Evolutionary conservation across 2,329 filamentous ascomycete genomes (phyloP), one percentile per base, ranked within the genome.

Genomic region (Pseudogymnoascus sp.): DNA sequence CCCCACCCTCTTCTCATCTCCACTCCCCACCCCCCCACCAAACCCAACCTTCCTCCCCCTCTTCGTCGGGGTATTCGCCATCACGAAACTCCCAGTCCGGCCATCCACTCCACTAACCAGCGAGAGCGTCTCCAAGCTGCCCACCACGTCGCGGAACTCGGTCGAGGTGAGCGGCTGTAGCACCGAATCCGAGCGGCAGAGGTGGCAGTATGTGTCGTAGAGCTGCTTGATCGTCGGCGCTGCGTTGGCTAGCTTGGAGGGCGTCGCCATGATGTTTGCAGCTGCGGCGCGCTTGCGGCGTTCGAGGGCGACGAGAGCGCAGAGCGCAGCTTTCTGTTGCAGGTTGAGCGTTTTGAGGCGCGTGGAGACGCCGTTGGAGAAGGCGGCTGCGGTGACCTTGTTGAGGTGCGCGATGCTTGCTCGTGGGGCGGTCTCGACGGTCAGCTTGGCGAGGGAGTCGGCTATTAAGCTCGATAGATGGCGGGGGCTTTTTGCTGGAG

Each of bases 281-380:
- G 77, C 83, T 63, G 79, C 77, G 62, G 77, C 77, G 59, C 84
- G 80, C 68, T 84, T 88, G 66, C 85, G 86, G 69, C 89, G 90
- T 74, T 97, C 92, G n/a, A 94, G 84, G 2, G 91, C 91, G 40
- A 93, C 82, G 12, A 99, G 80, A 0, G 93, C 86, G 77, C 94
- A 99, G 8, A 99, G 81, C 0, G 93, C 92, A 3, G 93, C 94
- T 75, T 96, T 97, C 75, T 99, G 94, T 73, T 99, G 95, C 2
- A 99, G 82, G 73, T 97, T 99, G 63, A 99, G 84, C 4, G 87
- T 86, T 74, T 90, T 88, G 12, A 99, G 84, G 64, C 94, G 85
- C 69, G 97, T 91, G 11, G 82, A 84, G 1, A 92, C 89, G 37
- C 92, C 92, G 69, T 97, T 93, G 73, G 90, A 91, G 75, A 99